Percentiles rank a stretch among this genome's conserved stretches.
Evolutionary conservation across 306 rosid species (phyloP).

Genomic region (Pueraria montana): DNA sequence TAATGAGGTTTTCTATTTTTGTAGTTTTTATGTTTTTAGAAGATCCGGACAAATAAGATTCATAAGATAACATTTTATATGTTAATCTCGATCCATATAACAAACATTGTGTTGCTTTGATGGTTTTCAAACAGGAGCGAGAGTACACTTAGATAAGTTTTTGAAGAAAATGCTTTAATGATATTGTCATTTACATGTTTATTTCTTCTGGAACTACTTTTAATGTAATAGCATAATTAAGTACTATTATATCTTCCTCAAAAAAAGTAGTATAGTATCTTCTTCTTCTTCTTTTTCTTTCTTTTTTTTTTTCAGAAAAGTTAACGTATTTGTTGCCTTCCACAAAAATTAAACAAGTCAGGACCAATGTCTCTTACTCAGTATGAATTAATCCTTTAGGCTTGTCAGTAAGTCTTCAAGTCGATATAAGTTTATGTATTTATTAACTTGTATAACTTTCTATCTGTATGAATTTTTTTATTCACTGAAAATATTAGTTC

Average conservation of each 20-base stretch:
- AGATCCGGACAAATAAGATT: neutral
- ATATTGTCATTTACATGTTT: neutral
- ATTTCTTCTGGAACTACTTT: neutral
- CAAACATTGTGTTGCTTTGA: neutral
- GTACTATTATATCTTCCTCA: too few species aligned
- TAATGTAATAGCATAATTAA: neutral
- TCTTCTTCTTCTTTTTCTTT: neutral
- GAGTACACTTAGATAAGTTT: neutral
- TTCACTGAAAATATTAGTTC: neutral
- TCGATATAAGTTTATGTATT: neutral
- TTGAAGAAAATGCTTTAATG: neutral
- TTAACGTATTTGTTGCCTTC: neutral
- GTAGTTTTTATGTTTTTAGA: neutral
- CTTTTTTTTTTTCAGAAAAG: neutral
- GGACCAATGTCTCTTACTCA: constrained; percentile 5
- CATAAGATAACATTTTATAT: neutral
- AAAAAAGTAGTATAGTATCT: neutral
- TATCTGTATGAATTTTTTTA: neutral
- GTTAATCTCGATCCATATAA: neutral
- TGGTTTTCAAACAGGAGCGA: neutral
- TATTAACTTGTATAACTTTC: neutral
- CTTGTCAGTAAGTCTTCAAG: constrained; percentile 25
- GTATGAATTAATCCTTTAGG: constrained; percentile 25
- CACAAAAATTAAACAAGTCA: neutral
- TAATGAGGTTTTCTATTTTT: neutral